Evolutionary conservation across 768 basidiomycete genomes (phyloP).

Genomic region (Leccinellum luteum): DNA sequence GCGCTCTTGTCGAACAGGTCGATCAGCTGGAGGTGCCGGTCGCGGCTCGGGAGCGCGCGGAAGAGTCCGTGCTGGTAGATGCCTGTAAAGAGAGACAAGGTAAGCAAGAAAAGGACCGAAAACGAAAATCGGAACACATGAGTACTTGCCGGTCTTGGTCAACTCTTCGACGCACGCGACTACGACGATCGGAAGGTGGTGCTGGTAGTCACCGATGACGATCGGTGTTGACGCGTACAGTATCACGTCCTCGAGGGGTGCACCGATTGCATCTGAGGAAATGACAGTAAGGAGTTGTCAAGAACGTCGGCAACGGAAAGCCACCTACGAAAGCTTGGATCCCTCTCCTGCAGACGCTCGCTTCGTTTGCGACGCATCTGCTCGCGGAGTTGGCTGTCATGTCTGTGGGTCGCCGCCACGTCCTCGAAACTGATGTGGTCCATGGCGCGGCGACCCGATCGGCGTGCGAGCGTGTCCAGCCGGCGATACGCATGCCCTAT

Average conservation of each 20-base stretch:
- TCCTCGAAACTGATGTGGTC: slow-evolving; percentile 28
- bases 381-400: slow-evolving; percentile 23
- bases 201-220: slow-evolving; percentile 35
- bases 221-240: slow-evolving; percentile 33
- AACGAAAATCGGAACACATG: background rate
- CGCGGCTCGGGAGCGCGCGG: slow-evolving; percentile 40
- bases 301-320: background rate
- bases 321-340: slow-evolving; percentile 27
- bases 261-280: slow-evolving; percentile 35
- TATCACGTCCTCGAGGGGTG: slow-evolving; percentile 34
- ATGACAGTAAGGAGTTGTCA: background rate
- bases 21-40: slow-evolving; percentile 38
- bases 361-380: slow-evolving; percentile 20
- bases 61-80: slow-evolving; percentile 43
- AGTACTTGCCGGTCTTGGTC: slow-evolving; percentile 39
- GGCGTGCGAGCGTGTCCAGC: slow-evolving; percentile 25
- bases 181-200: slow-evolving; percentile 39
- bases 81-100: slow-evolving; percentile 26
- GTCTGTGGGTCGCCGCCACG: slow-evolving; percentile 13
- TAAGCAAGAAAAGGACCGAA: background rate
- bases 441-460: slow-evolving; percentile 21
- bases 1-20: slow-evolving; percentile 36
- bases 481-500: slow-evolving; percentile 24
- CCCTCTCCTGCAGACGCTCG: slow-evolving; percentile 19
- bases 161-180: slow-evolving; percentile 45